Conservation (phyloP, 352 stramenopile species). For the Phytopythium helicoides region DNA sequence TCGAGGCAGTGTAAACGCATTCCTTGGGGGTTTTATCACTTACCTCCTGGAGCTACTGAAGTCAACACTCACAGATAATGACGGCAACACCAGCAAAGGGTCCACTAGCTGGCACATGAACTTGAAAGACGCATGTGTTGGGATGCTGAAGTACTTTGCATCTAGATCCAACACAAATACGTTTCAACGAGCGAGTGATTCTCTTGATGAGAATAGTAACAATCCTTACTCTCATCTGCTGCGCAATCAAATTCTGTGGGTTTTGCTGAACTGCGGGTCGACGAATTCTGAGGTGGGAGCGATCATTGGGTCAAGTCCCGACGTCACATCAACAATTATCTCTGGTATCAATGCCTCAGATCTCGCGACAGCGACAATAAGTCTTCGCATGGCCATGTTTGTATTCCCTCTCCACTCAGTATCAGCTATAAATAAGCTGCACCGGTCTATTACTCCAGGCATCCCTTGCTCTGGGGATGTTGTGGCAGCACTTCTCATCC, state of each 20-base stretch:
- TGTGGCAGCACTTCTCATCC: slow-evolving; percentile 55
- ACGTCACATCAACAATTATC: slow-evolving; percentile 63
- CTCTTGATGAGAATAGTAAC: neutral
- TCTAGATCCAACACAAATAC: slow-evolving; percentile 10
- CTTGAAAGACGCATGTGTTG: slow-evolving; percentile 65
- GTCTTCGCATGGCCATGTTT: slow-evolving; percentile 82
- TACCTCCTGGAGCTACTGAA: slow-evolving; percentile 75
- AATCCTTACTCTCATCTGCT: slow-evolving; percentile 64
- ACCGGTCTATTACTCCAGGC: slow-evolving; percentile 33
- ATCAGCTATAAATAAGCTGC: slow-evolving; percentile 65
- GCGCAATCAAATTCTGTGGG: slow-evolving; percentile 74
- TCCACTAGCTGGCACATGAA: slow-evolving; percentile 17
- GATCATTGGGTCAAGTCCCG: slow-evolving; percentile 52
- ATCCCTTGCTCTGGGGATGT: slow-evolving; percentile 28
- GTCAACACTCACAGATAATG: neutral
- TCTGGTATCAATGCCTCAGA: slow-evolving; percentile 58
- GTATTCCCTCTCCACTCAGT: slow-evolving; percentile 80
- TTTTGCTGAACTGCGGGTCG: slow-evolving; percentile 70
- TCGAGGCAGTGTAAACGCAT: slow-evolving; percentile 39
- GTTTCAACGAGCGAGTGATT: slow-evolving; percentile 3
- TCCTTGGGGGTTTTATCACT: slow-evolving; percentile 46
- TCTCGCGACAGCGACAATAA: slow-evolving; percentile 66
- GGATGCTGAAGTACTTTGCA: slow-evolving; percentile 61
- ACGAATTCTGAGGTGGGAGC: slow-evolving; percentile 55
- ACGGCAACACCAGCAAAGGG: neutral